Conservation (phyloP, 352 stramenopile genomes). For the Peronosclerospora sorghi region DNA sequence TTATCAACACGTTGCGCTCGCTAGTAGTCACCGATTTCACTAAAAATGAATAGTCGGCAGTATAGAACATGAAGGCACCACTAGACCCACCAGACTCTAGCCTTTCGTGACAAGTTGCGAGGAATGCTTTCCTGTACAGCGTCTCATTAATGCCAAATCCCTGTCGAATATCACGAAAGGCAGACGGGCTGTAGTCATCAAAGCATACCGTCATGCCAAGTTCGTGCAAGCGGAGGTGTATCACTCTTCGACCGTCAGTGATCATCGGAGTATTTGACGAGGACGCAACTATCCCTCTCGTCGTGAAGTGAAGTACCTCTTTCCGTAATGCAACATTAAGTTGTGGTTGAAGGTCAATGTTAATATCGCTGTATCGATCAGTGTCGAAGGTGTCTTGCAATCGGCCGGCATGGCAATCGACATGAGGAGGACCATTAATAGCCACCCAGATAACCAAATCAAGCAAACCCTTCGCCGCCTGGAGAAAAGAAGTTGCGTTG, state of each 20-base stretch:
- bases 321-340: slow-evolving; percentile 80
- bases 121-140: slow-evolving; percentile 66
- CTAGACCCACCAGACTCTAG: slow-evolving; percentile 76
- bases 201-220: slow-evolving; percentile 76
- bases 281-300: slow-evolving; percentile 67
- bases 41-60: slow-evolving; percentile 75
- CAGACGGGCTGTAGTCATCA: slow-evolving; percentile 56
- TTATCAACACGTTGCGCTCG: slow-evolving; percentile 69
- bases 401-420: slow-evolving; percentile 18
- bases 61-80: slow-evolving; percentile 88
- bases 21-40: slow-evolving; percentile 80
- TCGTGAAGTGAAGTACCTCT: slow-evolving; percentile 85
- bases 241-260: slow-evolving; percentile 34
- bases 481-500: slow-evolving; percentile 54
- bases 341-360: slow-evolving; percentile 75
- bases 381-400: slow-evolving; percentile 29
- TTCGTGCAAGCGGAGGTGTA: slow-evolving; percentile 66
- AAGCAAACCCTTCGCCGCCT: slow-evolving; percentile 68
- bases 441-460: slow-evolving; percentile 78
- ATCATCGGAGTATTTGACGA: slow-evolving; percentile 55
- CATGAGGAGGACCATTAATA: slow-evolving; percentile 43
- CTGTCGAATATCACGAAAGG: slow-evolving; percentile 70
- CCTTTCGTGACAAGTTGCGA: slow-evolving; percentile 74
- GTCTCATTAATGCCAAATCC: slow-evolving; percentile 70
- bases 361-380: slow-evolving; percentile 56